Evolutionary conservation across 345 rosid species (phyloP).

Genomic region (Citrus trifoliata): DNA sequence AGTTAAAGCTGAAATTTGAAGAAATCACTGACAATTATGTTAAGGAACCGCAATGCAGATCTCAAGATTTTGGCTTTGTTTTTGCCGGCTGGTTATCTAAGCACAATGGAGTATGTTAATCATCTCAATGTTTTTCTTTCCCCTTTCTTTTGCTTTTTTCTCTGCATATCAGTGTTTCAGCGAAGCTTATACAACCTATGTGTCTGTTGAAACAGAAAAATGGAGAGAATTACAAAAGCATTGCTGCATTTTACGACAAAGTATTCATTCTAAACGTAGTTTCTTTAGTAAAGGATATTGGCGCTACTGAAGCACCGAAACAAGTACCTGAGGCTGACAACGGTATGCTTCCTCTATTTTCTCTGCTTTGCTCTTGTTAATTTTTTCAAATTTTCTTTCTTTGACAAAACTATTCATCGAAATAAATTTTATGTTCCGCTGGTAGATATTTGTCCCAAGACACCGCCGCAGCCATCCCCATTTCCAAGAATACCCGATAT

Average conservation of each 20-base stretch:
- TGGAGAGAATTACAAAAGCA: conserved; percentile 74
- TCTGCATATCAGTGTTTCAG: neutral
- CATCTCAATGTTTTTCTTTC: neutral
- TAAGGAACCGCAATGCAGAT: conserved; percentile 93
- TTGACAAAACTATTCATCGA: neutral
- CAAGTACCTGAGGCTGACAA: conserved; percentile 52
- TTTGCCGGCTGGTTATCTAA: conserved; percentile 59
- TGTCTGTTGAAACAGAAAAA: conserved; percentile 50
- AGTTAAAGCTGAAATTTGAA: conserved; percentile 59
- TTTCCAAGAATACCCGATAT: conserved; percentile 89
- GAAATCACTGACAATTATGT: conserved; percentile 74
- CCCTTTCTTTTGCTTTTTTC: neutral
- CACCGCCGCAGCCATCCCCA: conserved; percentile 67
- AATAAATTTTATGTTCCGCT: neutral
- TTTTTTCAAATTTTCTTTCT: neutral
- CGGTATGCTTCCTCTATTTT: conserved; percentile 29
- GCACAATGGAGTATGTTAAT: conserved; percentile 48
- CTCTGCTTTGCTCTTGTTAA: neutral
- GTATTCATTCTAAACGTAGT: conserved; percentile 67
- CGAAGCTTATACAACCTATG: conserved; percentile 19
- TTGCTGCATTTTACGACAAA: conserved; percentile 81
- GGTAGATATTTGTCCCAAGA: conserved; percentile 69
- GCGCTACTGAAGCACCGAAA: conserved; percentile 43
- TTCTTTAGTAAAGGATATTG: conserved; percentile 76
- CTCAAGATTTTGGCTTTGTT: conserved; percentile 69